Conservation (phyloP, 768 basidiomycete species). For the Chiua virens region DNA sequence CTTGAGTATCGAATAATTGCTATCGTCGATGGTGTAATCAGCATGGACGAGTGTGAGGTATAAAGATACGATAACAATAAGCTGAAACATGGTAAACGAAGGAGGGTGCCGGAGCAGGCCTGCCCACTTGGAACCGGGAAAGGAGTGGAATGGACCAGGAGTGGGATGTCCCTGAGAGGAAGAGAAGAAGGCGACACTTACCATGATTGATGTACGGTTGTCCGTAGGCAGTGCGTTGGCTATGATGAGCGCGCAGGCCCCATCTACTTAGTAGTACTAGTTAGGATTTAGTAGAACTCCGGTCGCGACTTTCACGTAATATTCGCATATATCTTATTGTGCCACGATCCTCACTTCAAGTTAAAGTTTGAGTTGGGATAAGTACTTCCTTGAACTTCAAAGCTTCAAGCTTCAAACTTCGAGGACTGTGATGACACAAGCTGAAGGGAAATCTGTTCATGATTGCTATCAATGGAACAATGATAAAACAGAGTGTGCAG, state of each 20-base stretch:
- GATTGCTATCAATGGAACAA: not conserved
- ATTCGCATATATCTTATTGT: too few relatives aligned
- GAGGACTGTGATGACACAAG: not conserved
- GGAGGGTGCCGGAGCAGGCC: not conserved
- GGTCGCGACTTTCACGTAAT: too few relatives aligned
- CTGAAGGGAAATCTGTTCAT: not conserved
- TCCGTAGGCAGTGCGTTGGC: not conserved
- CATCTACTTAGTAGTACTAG: too few relatives aligned
- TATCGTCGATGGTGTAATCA: constrained; percentile 29
- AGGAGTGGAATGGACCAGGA: constrained; percentile 7
- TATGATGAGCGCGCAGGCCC: not conserved
- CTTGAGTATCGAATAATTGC: constrained; percentile 23
- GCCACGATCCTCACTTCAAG: too few relatives aligned
- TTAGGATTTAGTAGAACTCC: too few relatives aligned
- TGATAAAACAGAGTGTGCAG: not conserved
- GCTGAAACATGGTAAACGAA: constrained; percentile 10
- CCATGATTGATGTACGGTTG: not conserved
- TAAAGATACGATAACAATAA: not conserved
- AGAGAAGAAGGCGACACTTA: not conserved
- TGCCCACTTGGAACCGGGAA: not conserved
- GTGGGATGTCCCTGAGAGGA: not conserved
- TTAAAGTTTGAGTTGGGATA: too few relatives aligned
- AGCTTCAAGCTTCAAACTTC: too few relatives aligned
- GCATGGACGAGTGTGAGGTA: constrained; percentile 10
- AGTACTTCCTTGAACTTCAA: too few relatives aligned